phyloP scores from a whole-genome alignment of 345 rosid species.

The Pugionium cornutum region DNA sequence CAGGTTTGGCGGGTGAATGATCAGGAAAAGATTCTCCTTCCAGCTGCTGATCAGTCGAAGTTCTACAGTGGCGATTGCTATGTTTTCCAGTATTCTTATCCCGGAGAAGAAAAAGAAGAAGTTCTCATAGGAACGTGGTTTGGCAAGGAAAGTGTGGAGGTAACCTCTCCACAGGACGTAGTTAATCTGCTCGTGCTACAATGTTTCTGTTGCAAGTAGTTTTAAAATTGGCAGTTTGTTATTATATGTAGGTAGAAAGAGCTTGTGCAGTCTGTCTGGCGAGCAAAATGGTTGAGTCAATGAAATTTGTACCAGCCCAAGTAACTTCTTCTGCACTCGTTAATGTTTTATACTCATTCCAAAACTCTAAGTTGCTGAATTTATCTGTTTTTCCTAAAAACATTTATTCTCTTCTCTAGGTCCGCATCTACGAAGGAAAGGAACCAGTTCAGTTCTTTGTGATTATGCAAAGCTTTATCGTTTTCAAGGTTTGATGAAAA shows the following conservation, averaged over 20 bases:
- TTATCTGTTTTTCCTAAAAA: constrained; percentile 17
- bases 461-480: constrained; percentile 86
- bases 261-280: constrained; percentile 75
- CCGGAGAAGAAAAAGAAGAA: constrained; percentile 95
- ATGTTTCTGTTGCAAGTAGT: constrained; percentile 28
- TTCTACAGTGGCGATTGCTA: constrained; percentile 93
- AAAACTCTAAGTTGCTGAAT: constrained; percentile 3
- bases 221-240: constrained; percentile 22
- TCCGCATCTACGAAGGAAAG: constrained; percentile 84
- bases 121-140: constrained; percentile 90
- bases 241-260: constrained; percentile 72
- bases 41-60: constrained; percentile 83
- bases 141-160: constrained; percentile 91
- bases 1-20: constrained; percentile 96
- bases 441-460: constrained; percentile 89
- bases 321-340: constrained; percentile 44
- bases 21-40: constrained; percentile 67
- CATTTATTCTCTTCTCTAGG: constrained; percentile 52
- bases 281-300: constrained; percentile 82
- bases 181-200: background rate
- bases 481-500: constrained; percentile 69
- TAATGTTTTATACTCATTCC: constrained; percentile 1
- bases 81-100: constrained; percentile 87
- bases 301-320: constrained; percentile 81
- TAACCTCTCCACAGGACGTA: constrained; percentile 16